phyloP scores from a whole-genome alignment of 345 rosid genomes.

The Camelina sativa region DNA sequence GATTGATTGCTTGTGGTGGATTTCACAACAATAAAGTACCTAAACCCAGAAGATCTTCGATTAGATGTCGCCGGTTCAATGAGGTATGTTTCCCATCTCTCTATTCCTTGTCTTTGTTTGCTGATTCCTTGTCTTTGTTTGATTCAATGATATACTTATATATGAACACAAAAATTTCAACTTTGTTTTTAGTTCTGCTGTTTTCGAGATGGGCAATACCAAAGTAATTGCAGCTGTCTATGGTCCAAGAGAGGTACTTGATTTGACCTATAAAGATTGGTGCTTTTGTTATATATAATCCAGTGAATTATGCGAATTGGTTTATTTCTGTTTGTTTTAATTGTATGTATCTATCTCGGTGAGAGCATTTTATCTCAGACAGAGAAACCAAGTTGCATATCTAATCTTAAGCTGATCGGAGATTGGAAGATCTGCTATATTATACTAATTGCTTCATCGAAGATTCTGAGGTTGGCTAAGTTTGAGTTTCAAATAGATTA shows the following conservation, averaged over 20 bases:
- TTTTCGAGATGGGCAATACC: slow-evolving; percentile 95
- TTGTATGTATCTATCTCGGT: neutral
- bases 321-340: no score
- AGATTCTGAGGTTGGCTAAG: neutral
- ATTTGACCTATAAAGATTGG: slow-evolving; percentile 1
- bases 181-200: slow-evolving; percentile 64
- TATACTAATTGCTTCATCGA: neutral
- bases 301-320: no score
- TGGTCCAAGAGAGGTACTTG: slow-evolving; percentile 89
- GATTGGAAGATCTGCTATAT: slow-evolving; percentile 24
- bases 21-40: no score
- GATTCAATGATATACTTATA: neutral
- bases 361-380: neutral
- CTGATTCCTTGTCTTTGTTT: neutral
- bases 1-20: no score
- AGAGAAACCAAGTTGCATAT: neutral
- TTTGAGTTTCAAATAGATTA: no score
- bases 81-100: no score
- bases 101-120: neutral
- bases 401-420: slow-evolving; percentile 15
- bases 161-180: neutral
- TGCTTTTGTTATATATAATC: no score
- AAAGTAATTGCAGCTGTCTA: slow-evolving; percentile 95
- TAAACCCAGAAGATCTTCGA: no score
- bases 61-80: no score